Percentiles rank a stretch among this genome's conserved stretches.
These are phyloP conservation scores for Allomyces macrogynus DNA, from an alignment of 192 early-diverging fungal genomes.

Conservation along the genomic window DNA sequence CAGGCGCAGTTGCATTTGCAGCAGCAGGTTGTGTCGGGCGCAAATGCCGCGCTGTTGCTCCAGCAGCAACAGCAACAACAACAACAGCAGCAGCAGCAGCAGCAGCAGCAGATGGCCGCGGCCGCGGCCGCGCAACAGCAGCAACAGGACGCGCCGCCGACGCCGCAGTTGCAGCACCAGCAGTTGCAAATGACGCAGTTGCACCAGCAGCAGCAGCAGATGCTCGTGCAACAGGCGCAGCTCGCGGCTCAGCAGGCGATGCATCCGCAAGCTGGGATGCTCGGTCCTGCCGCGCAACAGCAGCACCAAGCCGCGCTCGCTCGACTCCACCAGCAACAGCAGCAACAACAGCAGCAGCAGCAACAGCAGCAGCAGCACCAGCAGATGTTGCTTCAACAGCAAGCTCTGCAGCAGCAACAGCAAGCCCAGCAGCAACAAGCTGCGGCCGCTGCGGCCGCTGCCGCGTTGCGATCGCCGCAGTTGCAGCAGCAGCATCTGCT, in stretches of 20 bases:
- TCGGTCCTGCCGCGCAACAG: neutral
- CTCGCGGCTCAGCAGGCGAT: neutral
- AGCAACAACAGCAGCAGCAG: neutral
- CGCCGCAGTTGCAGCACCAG: slow-evolving; percentile 1
- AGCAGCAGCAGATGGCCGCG: too few relatives aligned
- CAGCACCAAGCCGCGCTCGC: neutral
- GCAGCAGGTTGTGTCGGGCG: neutral
- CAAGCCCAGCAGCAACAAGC: too few relatives aligned
- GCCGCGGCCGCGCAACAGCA: too few relatives aligned
- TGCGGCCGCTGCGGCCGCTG: too few relatives aligned
- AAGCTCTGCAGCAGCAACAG: too few relatives aligned
- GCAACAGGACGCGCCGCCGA: too few relatives aligned
- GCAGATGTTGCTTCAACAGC: neutral
- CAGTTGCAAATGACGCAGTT: slow-evolving; percentile 7
- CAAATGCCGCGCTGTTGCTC: too few relatives aligned
- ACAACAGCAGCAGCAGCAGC: too few relatives aligned
- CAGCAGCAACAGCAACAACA: too few relatives aligned
- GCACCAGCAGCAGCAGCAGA: neutral
- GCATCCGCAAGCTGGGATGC: neutral
- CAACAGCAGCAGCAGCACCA: neutral
- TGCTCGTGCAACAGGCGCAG: neutral
- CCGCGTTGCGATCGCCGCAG: too few relatives aligned
- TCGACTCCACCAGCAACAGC: neutral
- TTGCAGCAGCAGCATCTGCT: too few relatives aligned
- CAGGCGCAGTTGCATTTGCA: neutral